Evolutionary conservation across 345 rosid genomes (phyloP).

Genomic region (Linum lewisii): DNA sequence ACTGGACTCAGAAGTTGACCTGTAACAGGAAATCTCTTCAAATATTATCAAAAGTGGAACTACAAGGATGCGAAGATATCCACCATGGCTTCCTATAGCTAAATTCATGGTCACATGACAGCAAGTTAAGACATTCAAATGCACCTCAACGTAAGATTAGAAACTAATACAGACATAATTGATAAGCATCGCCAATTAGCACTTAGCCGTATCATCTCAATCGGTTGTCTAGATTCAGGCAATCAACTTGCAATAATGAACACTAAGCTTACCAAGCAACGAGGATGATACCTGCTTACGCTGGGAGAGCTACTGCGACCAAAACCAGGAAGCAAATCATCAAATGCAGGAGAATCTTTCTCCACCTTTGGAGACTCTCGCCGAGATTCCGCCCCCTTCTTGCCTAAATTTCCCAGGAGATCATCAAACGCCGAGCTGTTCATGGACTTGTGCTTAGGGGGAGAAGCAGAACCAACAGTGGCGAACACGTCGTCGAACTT

Average conservation of each 20-base stretch:
- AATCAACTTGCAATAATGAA: background rate
- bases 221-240: background rate
- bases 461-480: background rate
- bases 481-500: slow-evolving; percentile 4
- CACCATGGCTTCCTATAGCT: background rate
- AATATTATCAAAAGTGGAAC: background rate
- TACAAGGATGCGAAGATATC: background rate
- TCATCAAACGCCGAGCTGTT: slow-evolving; percentile 5
- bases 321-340: slow-evolving; percentile 69
- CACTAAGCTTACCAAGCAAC: background rate
- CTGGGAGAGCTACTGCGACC: slow-evolving; percentile 48
- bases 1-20: slow-evolving; percentile 42
- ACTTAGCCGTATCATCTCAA: background rate
- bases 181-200: background rate
- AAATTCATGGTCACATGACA: background rate
- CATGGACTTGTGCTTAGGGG: background rate
- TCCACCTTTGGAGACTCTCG: slow-evolving; percentile 22
- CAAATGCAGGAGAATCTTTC: slow-evolving; percentile 38
- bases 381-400: slow-evolving; percentile 24
- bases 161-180: too few species aligned
- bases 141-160: too few species aligned
- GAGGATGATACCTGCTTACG: slow-evolving; percentile 15
- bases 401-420: slow-evolving; percentile 35
- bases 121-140: background rate
- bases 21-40: slow-evolving; percentile 11